These are phyloP conservation scores for Ambrosia trifida DNA, from an alignment of 129 eudicot species.

Conservation along the genomic window DNA sequence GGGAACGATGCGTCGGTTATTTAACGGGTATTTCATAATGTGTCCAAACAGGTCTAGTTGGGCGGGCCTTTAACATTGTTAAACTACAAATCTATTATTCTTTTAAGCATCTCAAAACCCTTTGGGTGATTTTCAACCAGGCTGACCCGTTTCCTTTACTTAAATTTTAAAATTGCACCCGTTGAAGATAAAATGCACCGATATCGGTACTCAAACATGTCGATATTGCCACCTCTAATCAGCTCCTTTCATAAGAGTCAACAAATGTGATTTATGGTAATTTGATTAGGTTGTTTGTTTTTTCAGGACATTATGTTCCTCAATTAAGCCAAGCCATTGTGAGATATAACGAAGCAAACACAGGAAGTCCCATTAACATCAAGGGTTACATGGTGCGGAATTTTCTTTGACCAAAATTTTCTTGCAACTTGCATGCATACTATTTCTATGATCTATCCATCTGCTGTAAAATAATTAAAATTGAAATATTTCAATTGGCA, in stretches of 20 bases:
- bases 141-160: neutral
- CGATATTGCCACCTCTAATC: neutral
- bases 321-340: constrained; percentile 92
- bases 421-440: constrained; percentile 3
- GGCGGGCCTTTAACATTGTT: neutral
- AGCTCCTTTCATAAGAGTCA: neutral
- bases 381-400: constrained; percentile 86
- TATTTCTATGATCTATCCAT: neutral
- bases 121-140: constrained; percentile 4
- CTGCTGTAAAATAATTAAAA: neutral
- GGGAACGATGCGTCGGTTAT: neutral
- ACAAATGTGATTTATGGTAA: constrained; percentile 15
- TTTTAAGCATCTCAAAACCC: neutral
- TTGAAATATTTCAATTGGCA: constrained; percentile 28
- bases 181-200: neutral
- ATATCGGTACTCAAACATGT: neutral
- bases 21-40: neutral
- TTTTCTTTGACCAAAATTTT: constrained; percentile 4
- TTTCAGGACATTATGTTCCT: constrained; percentile 92
- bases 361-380: constrained; percentile 51
- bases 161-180: neutral
- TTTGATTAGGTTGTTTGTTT: constrained; percentile 6
- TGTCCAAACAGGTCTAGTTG: neutral
- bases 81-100: neutral
- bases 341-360: constrained; percentile 46